These are phyloP conservation scores for Tephrocybe sp. DNA, from an alignment of 768 basidiomycete species.

Conservation along the genomic window DNA sequence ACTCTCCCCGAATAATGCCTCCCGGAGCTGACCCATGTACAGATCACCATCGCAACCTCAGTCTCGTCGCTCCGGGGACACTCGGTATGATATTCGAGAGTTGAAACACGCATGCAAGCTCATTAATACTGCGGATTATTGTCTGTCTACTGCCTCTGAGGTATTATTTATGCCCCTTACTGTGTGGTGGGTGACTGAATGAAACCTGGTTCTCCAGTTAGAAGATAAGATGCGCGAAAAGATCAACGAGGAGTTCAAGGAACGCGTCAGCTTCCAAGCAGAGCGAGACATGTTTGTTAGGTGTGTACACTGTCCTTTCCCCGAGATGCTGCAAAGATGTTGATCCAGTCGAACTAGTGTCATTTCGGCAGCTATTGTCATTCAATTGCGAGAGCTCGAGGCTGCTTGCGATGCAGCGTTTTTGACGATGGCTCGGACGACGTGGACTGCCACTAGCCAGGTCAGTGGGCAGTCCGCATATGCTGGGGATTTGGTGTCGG, in stretches of 20 bases:
- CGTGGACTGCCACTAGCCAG: slow-evolving; percentile 78
- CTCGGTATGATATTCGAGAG: slow-evolving; percentile 72
- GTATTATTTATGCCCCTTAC: slow-evolving; percentile 33
- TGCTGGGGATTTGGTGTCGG: slow-evolving; percentile 71
- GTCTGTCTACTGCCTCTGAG: slow-evolving; percentile 87
- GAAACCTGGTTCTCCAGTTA: slow-evolving; percentile 47
- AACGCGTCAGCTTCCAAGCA: slow-evolving; percentile 76
- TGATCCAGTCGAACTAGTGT: slow-evolving; percentile 46
- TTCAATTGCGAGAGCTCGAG: slow-evolving; percentile 85
- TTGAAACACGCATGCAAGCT: slow-evolving; percentile 84
- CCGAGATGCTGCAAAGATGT: slow-evolving; percentile 1
- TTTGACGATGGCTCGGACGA: slow-evolving; percentile 69
- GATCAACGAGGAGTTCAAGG: slow-evolving; percentile 73
- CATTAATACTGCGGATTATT: slow-evolving; percentile 98
- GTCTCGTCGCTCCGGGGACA: slow-evolving; percentile 74
- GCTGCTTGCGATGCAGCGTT: slow-evolving; percentile 79
- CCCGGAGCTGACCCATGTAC: slow-evolving; percentile 8
- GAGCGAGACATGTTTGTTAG: slow-evolving; percentile 90
- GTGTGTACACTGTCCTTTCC: slow-evolving; percentile 39
- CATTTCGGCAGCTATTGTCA: slow-evolving; percentile 79
- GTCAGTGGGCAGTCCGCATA: slow-evolving; percentile 89
- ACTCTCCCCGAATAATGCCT: neutral
- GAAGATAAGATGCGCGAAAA: slow-evolving; percentile 91
- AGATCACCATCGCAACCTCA: slow-evolving; percentile 40
- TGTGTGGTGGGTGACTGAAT: neutral